Base-by-base conservation (phyloP, 1,284 basidiomycete genomes). In the Tylopilus sp. region DNA sequence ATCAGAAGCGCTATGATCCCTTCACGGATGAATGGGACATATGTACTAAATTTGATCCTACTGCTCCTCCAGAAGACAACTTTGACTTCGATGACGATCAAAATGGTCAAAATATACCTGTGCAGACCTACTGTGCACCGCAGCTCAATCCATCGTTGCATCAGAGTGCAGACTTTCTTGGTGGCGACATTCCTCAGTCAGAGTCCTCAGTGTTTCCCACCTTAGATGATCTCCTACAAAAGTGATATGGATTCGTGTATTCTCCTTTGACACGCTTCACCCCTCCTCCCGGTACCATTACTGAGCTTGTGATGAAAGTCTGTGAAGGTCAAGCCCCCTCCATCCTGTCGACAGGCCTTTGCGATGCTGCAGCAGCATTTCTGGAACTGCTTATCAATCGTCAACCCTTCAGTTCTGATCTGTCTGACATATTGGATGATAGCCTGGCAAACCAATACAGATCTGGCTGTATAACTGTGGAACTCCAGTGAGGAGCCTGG, bases 21-120 rank as follows among this genome's bases (percentile, higher is more conserved):
- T 64, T 57, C 22, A 15, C 8, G 5, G 49, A 64, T 12, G 24
- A 64, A 36, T 64, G 63, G 59, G 52, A 64, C 49, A 8, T 64
- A 7, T 64, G 59, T 33, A n/a, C 41, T 36, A n/a, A 64, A 32
- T 61, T 64, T 13, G 49, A 61, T 6, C 1, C 32, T 6, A 39
- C 57, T 38, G 49, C 32, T 10, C 51, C 36, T 38, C 36, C 36
- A 8, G 36, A 38, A 38, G 36, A 38, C 36, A 8, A 29, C 26
- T 52, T 24, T 29, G 51, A 52, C 4, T 29, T 4, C 12, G 13
- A 7, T 10, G 24, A 52, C 16, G 51, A 52, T 24, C 9, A 13
- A 15, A 36, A 6, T 1, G 16, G 16, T 59, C 56, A 47, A 24
- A 6, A 29, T 12, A 9, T 9, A 38, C 32, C 5, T 12, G 26